Base-by-base conservation (phyloP, 768 basidiomycete genomes). In the Mycena rebaudengoi region DNA sequence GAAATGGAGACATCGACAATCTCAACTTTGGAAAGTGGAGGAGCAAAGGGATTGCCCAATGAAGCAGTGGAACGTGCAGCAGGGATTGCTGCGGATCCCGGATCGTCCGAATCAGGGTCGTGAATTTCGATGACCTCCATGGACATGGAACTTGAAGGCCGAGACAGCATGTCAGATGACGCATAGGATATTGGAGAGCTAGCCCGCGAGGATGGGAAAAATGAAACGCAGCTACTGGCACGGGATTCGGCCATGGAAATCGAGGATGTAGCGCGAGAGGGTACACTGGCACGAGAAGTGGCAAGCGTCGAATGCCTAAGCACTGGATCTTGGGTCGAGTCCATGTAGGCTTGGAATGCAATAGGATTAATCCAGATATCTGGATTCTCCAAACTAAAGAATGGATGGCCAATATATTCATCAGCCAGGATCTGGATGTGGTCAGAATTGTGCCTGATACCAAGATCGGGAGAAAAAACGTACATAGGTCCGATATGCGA, bases 101-200 rank as follows among this genome's bases (percentile, higher is more conserved):
- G 35, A 37, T 51, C 35, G 29, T n/a, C 25, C n/a, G n/a, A n/a
- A 28, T 13, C 20, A 3, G 41, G 40, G 39, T 55, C 13, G 0
- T 20, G 20, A 35, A 21, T 37, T 37, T 37, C 35, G 35, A 37
- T 37, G 39, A 29, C n/a, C 10, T 51, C 28, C 6, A 52, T 10
- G 13, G 59, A 60, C 59, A 60, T 60, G 3, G 50, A 20, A 37
- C 59, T 58, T 7, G 33, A 29, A 4, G 56, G 46, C 13, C 56
- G 56, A 1, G 45, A 48, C 2, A 10, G 12, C 3, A n/a, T 12
- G 33, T 41, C 44, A 13, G 53, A 41, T 14, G n/a, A 11, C 5
- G 29, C 41, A 8, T 43, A 23, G 5, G 56, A 58, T 10, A 6
- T 26, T 18, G 32, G 56, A 18, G 45, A 58, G 10, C 32, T 39